phyloP scores from a whole-genome alignment of 495 filamentous ascomycete species.

The Annulohypoxylon bovei region DNA sequence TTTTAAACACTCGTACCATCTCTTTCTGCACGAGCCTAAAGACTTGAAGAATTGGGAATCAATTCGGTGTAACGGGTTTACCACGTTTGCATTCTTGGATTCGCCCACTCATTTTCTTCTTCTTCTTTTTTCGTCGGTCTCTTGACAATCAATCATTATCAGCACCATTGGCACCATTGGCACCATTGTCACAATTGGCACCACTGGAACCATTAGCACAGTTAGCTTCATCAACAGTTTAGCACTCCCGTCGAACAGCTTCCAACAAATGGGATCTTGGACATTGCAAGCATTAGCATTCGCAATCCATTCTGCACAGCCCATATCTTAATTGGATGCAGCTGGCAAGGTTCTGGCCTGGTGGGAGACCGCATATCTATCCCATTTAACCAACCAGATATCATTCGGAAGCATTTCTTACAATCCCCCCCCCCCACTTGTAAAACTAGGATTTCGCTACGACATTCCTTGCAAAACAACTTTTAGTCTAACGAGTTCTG shows the following conservation, averaged over 20 bases:
- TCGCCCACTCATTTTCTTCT: constrained; percentile 9
- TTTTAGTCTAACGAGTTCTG: background rate
- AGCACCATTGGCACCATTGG: background rate
- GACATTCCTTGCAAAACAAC: constrained; percentile 40
- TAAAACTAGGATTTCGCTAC: constrained; percentile 32
- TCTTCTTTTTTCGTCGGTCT: background rate
- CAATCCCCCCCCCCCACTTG: constrained; percentile 32
- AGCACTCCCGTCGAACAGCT: constrained; percentile 9
- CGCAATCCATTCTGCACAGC: constrained; percentile 24
- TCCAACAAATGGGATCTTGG: constrained; percentile 15
- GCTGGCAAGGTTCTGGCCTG: constrained; percentile 15
- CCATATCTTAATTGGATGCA: constrained; percentile 25
- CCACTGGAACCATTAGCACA: background rate
- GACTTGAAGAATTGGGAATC: constrained; percentile 8
- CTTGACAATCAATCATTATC: background rate
- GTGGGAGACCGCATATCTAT: constrained; percentile 14
- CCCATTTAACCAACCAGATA: constrained; percentile 35
- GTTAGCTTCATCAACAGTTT: background rate
- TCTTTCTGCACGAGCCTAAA: constrained; percentile 26
- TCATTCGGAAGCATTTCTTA: constrained; percentile 19
- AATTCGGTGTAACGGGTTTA: constrained; percentile 22
- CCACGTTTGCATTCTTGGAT: background rate
- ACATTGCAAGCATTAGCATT: constrained; percentile 20
- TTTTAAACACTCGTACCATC: constrained; percentile 42
- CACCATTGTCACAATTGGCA: background rate